Evolutionary conservation across 495 filamentous ascomycete species (phyloP).

Genomic region (Aspergillus carlsbadensis): DNA sequence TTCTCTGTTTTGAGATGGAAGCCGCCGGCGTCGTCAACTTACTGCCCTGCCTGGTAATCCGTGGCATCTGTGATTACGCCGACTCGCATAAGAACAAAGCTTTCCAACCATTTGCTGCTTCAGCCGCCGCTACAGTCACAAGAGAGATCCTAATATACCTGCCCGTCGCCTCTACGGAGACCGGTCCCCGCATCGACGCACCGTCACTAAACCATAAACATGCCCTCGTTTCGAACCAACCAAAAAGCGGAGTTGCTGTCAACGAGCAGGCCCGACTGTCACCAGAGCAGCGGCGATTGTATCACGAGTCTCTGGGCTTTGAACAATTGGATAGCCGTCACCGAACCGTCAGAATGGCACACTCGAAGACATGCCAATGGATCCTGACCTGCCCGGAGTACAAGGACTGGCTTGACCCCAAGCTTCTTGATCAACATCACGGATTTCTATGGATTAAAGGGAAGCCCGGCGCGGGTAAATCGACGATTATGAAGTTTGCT

Average conservation of each 20-base stretch:
- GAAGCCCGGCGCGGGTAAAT: constrained; percentile 50
- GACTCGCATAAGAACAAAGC: background rate
- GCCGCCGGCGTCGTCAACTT: background rate
- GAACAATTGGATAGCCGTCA: constrained; percentile 23
- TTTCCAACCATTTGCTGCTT: background rate
- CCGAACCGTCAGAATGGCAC: constrained; percentile 22
- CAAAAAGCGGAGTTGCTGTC: background rate
- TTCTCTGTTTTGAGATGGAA: constrained; percentile 10
- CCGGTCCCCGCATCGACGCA: background rate
- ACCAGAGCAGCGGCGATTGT: constrained; percentile 2
- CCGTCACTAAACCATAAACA: too few relatives aligned
- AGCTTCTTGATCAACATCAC: constrained; percentile 25
- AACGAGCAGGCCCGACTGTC: background rate
- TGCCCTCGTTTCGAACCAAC: background rate
- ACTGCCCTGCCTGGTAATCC: background rate
- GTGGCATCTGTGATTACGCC: constrained; percentile 4
- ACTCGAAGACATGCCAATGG: constrained; percentile 36
- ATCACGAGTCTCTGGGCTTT: constrained; percentile 21
- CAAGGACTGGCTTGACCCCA: constrained; percentile 27
- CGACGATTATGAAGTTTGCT: constrained; percentile 25
- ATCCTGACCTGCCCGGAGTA: constrained; percentile 29
- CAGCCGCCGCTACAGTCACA: background rate
- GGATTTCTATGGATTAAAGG: constrained; percentile 48
- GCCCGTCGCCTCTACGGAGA: background rate
- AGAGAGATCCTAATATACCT: background rate